Evolutionary conservation across 331 rosid species (phyloP).

Genomic region (Rosa hybrid): DNA sequence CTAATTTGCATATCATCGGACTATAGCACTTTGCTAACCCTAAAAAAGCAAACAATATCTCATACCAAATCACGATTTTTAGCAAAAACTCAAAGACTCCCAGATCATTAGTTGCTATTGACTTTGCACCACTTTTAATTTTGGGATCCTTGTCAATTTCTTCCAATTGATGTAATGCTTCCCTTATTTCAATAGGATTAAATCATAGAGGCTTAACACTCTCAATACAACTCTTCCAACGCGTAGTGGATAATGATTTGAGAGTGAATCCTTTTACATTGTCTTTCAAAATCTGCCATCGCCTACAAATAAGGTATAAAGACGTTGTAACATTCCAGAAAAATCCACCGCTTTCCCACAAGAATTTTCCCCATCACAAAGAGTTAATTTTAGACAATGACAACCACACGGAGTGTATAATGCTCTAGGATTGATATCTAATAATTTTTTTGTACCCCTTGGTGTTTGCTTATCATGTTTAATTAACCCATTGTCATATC

Average conservation of each 20-base stretch:
- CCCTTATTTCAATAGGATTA: not conserved
- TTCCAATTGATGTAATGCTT: constrained; percentile 8
- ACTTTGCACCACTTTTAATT: constrained; percentile 4
- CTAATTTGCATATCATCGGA: constrained; percentile 16
- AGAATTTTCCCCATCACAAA: not conserved
- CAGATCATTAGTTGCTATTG: not conserved
- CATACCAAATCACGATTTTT: constrained; percentile 17
- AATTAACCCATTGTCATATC: constrained; percentile 2
- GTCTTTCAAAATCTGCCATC: not conserved
- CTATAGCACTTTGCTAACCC: constrained; percentile 10
- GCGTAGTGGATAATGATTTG: not conserved
- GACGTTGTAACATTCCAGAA: not conserved
- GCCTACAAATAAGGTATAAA: constrained; percentile 8
- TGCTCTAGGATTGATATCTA: not conserved
- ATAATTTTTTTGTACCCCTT: not conserved
- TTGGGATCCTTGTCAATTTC: not conserved
- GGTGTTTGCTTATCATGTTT: not conserved
- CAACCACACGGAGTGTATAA: constrained; percentile 1
- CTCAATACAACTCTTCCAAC: not conserved
- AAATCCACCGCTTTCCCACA: not conserved
- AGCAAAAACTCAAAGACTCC: constrained; percentile 18
- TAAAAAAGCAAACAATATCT: not conserved
- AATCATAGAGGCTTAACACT: constrained; percentile 8
- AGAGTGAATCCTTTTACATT: not conserved
- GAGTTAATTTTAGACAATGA: not conserved